Conservation (phyloP, 805 yeast genomes). For the Yamadazyma sp. region DNA sequence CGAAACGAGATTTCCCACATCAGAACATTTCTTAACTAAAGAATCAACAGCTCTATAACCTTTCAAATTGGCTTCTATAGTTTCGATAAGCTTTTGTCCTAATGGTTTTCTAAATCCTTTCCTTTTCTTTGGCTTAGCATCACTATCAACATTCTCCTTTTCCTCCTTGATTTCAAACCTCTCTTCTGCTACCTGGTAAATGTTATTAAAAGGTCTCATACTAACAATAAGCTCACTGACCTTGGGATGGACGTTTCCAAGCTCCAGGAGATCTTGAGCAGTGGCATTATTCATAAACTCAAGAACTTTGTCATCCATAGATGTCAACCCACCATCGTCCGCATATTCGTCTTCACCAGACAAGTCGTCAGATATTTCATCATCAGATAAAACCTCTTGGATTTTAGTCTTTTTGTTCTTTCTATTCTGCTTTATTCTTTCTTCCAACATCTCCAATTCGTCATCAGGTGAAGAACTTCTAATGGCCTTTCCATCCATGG, state of each 20-base stretch:
- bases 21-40: slow-evolving; percentile 79
- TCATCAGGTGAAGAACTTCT: slow-evolving; percentile 18
- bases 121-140: slow-evolving; percentile 28
- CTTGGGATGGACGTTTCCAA: slow-evolving; percentile 66
- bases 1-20: slow-evolving; percentile 69
- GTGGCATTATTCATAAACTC: slow-evolving; percentile 79
- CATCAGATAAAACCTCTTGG: slow-evolving; percentile 43
- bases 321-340: slow-evolving; percentile 34
- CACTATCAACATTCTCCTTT: slow-evolving; percentile 7
- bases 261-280: slow-evolving; percentile 73
- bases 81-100: slow-evolving; percentile 75
- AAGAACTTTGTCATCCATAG: slow-evolving; percentile 65
- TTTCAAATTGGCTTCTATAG: slow-evolving; percentile 63
- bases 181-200: slow-evolving; percentile 59
- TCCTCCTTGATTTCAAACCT: slow-evolving; percentile 38
- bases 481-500: slow-evolving; percentile 11
- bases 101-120: slow-evolving; percentile 48
- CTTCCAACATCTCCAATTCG: slow-evolving; percentile 41
- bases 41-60: slow-evolving; percentile 96
- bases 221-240: slow-evolving; percentile 64
- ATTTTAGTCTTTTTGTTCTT: slow-evolving; percentile 17
- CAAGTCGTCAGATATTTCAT: slow-evolving; percentile 47
- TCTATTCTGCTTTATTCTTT: slow-evolving; percentile 35
- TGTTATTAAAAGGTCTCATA: slow-evolving; percentile 65
- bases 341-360: slow-evolving; percentile 46